Conservation (phyloP, 192 early-diverging fungal species). For the Podila clonocystis region DNA sequence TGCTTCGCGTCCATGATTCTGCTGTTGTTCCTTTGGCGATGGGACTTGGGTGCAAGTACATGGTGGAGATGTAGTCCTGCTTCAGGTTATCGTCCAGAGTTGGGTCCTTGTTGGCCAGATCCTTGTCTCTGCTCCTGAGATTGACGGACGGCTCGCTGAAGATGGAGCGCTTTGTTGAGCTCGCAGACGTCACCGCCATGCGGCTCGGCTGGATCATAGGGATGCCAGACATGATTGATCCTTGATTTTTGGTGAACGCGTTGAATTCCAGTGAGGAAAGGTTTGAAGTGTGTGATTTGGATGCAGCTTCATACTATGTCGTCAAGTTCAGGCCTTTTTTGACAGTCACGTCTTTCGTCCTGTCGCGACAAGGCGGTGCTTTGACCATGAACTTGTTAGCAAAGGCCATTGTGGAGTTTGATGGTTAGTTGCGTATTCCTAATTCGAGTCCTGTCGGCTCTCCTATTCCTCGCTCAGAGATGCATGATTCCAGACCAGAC, state of each 20-base stretch:
- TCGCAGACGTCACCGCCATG: conserved; percentile 11
- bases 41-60: conserved; percentile 38
- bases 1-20: conserved; percentile 21
- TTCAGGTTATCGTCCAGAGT: conserved; percentile 17
- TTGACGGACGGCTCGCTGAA: conserved; percentile 37
- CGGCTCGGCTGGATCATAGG: conserved; percentile 40
- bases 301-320: too few species aligned
- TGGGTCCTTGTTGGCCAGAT: conserved; percentile 5
- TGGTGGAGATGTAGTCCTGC: background rate
- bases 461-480: too few species aligned
- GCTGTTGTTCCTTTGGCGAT: conserved; percentile 27
- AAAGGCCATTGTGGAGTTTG: too few species aligned
- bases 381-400: too few species aligned
- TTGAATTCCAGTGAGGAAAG: too few species aligned
- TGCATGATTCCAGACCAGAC: too few species aligned
- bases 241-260: too few species aligned
- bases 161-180: conserved; percentile 13
- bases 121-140: conserved; percentile 7
- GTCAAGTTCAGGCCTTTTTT: too few species aligned
- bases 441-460: too few species aligned
- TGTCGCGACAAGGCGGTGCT: too few species aligned
- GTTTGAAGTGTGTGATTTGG: background rate
- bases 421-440: too few species aligned
- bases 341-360: too few species aligned
- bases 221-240: conserved; percentile 16